These are phyloP conservation scores for Vitis rotundifolia DNA, from an alignment of 164 flowering plant genomes.

Conservation along the genomic window DNA sequence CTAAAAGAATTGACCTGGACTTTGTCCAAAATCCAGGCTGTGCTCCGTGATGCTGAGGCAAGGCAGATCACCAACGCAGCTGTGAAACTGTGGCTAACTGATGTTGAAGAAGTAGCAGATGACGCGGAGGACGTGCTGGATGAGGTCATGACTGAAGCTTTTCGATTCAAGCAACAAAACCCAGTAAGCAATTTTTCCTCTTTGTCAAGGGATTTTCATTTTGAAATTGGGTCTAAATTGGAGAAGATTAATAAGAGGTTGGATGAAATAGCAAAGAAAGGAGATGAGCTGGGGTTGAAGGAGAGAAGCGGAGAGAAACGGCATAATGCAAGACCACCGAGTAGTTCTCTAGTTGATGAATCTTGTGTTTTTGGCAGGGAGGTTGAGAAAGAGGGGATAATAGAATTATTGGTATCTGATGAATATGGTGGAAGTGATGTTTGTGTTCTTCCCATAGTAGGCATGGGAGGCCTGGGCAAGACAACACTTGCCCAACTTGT, in stretches of 20 bases:
- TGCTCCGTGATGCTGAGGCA: constrained; percentile 11
- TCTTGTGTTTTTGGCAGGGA: neutral
- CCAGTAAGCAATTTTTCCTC: neutral
- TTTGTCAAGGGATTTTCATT: neutral
- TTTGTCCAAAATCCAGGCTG: neutral
- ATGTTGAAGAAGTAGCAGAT: constrained; percentile 8
- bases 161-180: neutral
- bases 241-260: no score
- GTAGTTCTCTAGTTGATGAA: neutral
- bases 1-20: neutral
- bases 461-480: constrained; percentile 5
- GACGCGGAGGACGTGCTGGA: constrained; percentile 13
- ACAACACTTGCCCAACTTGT: constrained; percentile 6
- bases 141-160: neutral
- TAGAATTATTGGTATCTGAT: neutral
- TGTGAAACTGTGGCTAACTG: constrained; percentile 9
- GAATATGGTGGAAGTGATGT: neutral
- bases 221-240: neutral
- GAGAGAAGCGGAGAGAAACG: neutral
- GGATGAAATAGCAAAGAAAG: constrained; percentile 11
- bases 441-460: neutral
- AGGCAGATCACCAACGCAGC: neutral
- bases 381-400: neutral
- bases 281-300: constrained; percentile 4
- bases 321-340: no score